Evolutionary conservation across 179 eudicot genomes (phyloP).

Genomic region (Vitellaria paradoxa): DNA sequence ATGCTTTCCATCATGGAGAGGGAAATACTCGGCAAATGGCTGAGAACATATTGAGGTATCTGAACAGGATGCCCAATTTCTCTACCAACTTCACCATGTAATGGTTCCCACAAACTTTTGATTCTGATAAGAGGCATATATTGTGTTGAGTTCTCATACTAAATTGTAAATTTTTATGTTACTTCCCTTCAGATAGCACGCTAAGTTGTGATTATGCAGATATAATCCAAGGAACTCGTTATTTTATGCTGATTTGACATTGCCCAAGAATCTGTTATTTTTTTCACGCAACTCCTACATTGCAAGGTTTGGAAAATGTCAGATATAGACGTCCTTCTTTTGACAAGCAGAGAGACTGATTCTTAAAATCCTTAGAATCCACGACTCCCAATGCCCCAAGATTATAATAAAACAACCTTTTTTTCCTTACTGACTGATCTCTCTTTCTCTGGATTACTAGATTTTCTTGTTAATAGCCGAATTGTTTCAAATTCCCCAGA

Average conservation of each 20-base stretch:
- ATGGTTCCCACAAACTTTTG: not conserved
- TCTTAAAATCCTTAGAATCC: too few relatives aligned
- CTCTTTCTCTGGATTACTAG: too few relatives aligned
- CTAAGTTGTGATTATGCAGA: not conserved
- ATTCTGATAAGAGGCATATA: not conserved
- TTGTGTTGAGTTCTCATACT: not conserved
- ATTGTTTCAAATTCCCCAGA: not conserved
- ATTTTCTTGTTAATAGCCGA: not conserved
- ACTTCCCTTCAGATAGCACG: not conserved
- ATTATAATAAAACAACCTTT: too few relatives aligned
- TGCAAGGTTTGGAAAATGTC: too few relatives aligned
- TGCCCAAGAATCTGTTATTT: not conserved
- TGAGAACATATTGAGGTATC: slow-evolving; percentile 66
- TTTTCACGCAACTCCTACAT: not conserved
- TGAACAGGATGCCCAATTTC: slow-evolving; percentile 62
- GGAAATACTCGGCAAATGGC: slow-evolving; percentile 73
- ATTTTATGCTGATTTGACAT: not conserved
- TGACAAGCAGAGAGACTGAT: too few relatives aligned
- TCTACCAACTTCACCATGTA: slow-evolving; percentile 24
- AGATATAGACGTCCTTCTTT: too few relatives aligned
- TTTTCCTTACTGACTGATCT: too few relatives aligned
- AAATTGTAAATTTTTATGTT: not conserved
- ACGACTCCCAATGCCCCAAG: too few relatives aligned
- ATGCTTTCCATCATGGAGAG: slow-evolving; percentile 80
- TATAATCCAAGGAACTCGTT: not conserved